Conservation (phyloP, 2,329 filamentous ascomycete species). For the Lomentospora prolificans region DNA sequence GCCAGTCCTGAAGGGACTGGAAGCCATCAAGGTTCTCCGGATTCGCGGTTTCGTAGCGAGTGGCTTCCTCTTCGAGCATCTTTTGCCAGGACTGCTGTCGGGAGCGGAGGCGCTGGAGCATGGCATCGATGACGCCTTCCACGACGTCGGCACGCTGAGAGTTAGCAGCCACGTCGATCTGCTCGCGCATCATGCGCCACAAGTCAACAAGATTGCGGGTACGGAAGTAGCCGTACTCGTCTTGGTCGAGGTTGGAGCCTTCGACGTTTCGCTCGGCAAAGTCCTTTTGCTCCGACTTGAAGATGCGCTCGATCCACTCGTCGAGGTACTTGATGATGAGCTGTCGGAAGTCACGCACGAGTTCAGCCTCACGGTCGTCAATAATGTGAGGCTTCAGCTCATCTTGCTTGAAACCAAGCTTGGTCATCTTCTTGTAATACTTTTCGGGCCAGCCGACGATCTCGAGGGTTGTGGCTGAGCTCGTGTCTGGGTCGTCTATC, state of each 20-base stretch:
- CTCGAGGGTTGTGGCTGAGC: conserved; percentile 75
- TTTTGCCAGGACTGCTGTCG: conserved; percentile 81
- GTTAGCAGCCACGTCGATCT: conserved; percentile 74
- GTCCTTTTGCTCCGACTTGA: conserved; percentile 67
- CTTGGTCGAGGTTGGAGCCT: conserved; percentile 66
- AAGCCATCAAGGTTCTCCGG: conserved; percentile 47
- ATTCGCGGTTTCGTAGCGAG: conserved; percentile 52
- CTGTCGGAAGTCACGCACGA: conserved; percentile 87
- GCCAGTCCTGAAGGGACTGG: conserved; percentile 86
- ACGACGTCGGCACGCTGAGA: conserved; percentile 83
- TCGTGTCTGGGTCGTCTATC: conserved; percentile 77
- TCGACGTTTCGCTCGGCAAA: conserved; percentile 71
- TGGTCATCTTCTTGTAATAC: conserved; percentile 93
- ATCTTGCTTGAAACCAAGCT: conserved; percentile 68
- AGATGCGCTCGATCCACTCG: conserved; percentile 95
- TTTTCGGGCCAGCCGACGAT: conserved; percentile 94
- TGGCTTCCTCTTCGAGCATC: conserved; percentile 77
- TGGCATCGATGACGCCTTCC: conserved; percentile 90
- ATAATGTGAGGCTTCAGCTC: conserved; percentile 80
- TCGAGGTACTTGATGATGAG: conserved; percentile 94
- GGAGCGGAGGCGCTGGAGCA: conserved; percentile 77
- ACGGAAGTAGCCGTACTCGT: conserved; percentile 83
- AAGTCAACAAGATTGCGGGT: conserved; percentile 88
- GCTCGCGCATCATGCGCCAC: conserved; percentile 96
- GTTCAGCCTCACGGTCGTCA: conserved; percentile 79